Percentiles rank a stretch among this genome's conserved stretches.
phyloP scores from a whole-genome alignment of 2,329 filamentous ascomycete genomes.

The Karstenula rhodostoma region DNA sequence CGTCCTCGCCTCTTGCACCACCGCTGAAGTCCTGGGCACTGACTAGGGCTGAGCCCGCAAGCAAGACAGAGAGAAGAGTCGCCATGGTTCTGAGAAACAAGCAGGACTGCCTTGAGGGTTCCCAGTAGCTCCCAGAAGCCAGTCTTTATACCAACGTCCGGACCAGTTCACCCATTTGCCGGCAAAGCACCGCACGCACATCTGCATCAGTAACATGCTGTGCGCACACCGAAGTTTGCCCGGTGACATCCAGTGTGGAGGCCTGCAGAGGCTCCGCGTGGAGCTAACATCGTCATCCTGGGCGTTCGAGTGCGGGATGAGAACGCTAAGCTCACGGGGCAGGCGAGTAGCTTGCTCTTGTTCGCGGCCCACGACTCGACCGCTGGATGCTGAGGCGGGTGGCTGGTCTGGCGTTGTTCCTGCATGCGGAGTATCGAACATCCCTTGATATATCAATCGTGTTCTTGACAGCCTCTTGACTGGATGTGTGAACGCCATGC shows the following conservation, averaged over 20 bases:
- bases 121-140: not conserved
- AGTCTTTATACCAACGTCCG: slow-evolving; percentile 4
- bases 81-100: slow-evolving; percentile 33
- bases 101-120: slow-evolving; percentile 22
- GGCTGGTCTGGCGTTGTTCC: not conserved
- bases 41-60: slow-evolving; percentile 34
- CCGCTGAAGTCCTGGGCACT: slow-evolving; percentile 34
- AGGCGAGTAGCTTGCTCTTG: slow-evolving; percentile 20
- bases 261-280: slow-evolving; percentile 18
- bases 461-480: not conserved
- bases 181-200: slow-evolving; percentile 11
- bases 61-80: slow-evolving; percentile 33
- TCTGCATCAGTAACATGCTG: slow-evolving; percentile 4
- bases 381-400: slow-evolving; percentile 18
- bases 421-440: not conserved
- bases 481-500: not conserved
- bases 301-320: slow-evolving; percentile 15
- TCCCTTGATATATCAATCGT: not conserved
- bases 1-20: slow-evolving; percentile 27
- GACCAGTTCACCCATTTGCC: slow-evolving; percentile 1
- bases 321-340: slow-evolving; percentile 29
- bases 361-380: slow-evolving; percentile 23
- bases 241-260: slow-evolving; percentile 26
- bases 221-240: slow-evolving; percentile 31
- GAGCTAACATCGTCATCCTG: slow-evolving; percentile 27